A percentile compares a stretch with the other conserved stretches of the same genome.
Conservation (phyloP, 345 rosid genomes). For the Garcia nutans region DNA sequence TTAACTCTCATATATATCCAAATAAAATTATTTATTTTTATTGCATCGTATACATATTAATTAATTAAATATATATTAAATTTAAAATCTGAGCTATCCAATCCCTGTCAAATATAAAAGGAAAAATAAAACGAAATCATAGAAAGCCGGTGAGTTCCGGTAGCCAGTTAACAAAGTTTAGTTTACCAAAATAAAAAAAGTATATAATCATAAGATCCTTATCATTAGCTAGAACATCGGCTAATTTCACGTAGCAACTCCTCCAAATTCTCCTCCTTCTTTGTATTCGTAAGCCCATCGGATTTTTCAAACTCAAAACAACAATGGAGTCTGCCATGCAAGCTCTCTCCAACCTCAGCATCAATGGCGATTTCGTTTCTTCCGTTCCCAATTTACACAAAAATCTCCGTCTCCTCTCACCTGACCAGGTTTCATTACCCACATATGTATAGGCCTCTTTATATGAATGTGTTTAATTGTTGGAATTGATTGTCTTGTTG, state of each 20-base stretch:
- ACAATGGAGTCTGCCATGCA: slow-evolving; percentile 21
- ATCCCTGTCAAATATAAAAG: too few relatives aligned
- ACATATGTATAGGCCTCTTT: background rate
- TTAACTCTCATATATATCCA: too few relatives aligned
- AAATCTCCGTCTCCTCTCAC: slow-evolving; percentile 55
- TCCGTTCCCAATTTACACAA: slow-evolving; percentile 56
- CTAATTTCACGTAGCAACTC: background rate
- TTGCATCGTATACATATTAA: too few relatives aligned
- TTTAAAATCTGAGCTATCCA: too few relatives aligned
- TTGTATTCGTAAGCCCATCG: too few relatives aligned
- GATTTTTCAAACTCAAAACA: background rate
- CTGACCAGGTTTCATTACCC: slow-evolving; percentile 45
- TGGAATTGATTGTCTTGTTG: background rate
- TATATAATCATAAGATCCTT: background rate
- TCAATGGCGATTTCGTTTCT: slow-evolving; percentile 42
- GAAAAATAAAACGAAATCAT: background rate
- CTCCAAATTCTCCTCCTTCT: too few relatives aligned
- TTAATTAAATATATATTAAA: too few relatives aligned
- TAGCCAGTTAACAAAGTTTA: background rate
- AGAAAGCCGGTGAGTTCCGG: background rate
- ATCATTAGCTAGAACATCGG: background rate
- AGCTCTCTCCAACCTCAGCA: slow-evolving; percentile 34
- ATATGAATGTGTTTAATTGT: background rate
- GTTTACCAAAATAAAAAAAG: too few relatives aligned
- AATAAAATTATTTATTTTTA: too few relatives aligned